Evolutionary conservation across 2,329 filamentous ascomycete species (phyloP), one percentile per base, ranked within the genome.

Genomic region (Endocalyx cinctus): DNA sequence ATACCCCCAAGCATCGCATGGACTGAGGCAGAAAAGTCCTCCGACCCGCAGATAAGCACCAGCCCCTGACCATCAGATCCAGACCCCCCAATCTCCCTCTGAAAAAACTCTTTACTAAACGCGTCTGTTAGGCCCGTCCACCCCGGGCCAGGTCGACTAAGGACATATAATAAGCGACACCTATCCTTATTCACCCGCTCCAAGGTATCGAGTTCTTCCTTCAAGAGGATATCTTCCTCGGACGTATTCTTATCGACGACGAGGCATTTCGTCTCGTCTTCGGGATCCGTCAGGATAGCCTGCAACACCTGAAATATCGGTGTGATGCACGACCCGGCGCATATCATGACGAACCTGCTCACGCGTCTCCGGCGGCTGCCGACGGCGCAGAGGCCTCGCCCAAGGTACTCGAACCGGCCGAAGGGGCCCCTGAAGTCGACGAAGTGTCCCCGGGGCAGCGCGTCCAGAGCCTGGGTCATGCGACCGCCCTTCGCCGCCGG

Each of bases 401-500:
- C 83, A 0, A 81, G 64, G 50, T 95, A 95, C 49, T 84, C 77
- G 43, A 95, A 90, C 48, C 87, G 86, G 6, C 89, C 89, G 5
- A 88, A 81, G 0, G 89, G 89, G 0, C 89, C 88, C 62, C 92
- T 94, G 67, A 94, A 83, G 31, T 94, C 86, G 34, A 92, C 79
- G 27, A 69, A 70, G 42, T 87, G 77, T 8, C 85, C 87, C 0
- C 87, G 45, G 0, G 83, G 78, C 2, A 95, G 66, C 10, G 74
- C 58, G 41, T 94, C 84, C 2, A 96, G 69, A 0, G 84, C 84
- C 57, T 77, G 76, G 2, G 84, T 90, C 87, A 95, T 94, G 48
- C 77, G 81, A 0, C 88, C 88, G 8, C 86, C 87, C 17, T 69
- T 67, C 3, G 58, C 60, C 4, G 66, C 66, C 2, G 66, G 58